These are phyloP conservation scores for Neoarthrinium moseri DNA, from an alignment of 2,329 filamentous ascomycete genomes.

Conservation along the genomic window DNA sequence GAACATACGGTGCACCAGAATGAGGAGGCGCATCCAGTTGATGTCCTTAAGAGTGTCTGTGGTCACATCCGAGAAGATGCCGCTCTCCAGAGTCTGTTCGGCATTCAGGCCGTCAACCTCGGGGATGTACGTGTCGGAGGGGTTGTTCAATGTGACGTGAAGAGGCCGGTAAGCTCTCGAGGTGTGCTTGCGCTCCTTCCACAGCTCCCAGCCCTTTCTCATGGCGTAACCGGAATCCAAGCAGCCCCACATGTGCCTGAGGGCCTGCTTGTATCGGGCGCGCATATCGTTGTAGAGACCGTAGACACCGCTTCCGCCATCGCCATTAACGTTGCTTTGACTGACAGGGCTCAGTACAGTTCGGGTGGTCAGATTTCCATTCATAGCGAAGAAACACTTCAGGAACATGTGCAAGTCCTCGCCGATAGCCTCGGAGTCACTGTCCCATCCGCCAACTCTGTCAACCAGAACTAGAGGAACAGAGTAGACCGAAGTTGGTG, in stretches of 20 bases:
- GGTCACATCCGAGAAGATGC: slow-evolving; percentile 54
- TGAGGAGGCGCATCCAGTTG: slow-evolving; percentile 55
- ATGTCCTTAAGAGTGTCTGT: slow-evolving; percentile 49
- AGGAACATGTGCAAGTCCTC: slow-evolving; percentile 78
- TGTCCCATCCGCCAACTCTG: slow-evolving; percentile 71
- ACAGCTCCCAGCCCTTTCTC: slow-evolving; percentile 56
- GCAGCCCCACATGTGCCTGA: slow-evolving; percentile 75
- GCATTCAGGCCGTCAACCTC: slow-evolving; percentile 38
- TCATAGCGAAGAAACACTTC: slow-evolving; percentile 74
- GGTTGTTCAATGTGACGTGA: slow-evolving; percentile 48
- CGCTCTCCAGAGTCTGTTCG: slow-evolving; percentile 43
- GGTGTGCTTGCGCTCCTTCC: slow-evolving; percentile 56
- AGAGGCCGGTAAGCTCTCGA: slow-evolving; percentile 54
- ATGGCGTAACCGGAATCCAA: slow-evolving; percentile 67
- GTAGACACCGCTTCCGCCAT: slow-evolving; percentile 50
- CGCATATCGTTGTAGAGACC: slow-evolving; percentile 57
- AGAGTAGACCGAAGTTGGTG: slow-evolving; percentile 74
- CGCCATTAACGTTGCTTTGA: slow-evolving; percentile 69
- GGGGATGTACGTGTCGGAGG: slow-evolving; percentile 46
- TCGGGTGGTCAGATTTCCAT: slow-evolving; percentile 64
- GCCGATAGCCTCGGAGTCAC: slow-evolving; percentile 68
- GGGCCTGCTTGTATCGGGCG: slow-evolving; percentile 69
- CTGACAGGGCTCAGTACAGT: slow-evolving; percentile 68
- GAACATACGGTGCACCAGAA: slow-evolving; percentile 66
- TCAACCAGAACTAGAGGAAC: slow-evolving; percentile 66